Evolutionary conservation across 108 stramenopile genomes (phyloP).

Genomic region (Fragilariopsis cylindrus): DNA sequence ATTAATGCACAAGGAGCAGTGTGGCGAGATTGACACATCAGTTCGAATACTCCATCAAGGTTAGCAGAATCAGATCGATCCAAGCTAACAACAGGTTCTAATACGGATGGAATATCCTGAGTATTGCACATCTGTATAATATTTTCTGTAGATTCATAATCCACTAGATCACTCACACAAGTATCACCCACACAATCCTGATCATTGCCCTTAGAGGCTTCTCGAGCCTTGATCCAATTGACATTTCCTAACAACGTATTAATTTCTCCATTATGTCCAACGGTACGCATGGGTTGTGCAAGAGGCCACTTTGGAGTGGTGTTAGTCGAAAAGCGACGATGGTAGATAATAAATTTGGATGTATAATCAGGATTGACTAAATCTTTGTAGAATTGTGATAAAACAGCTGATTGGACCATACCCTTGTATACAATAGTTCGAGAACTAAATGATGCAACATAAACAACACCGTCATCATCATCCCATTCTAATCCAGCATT

Average conservation of each 20-base stretch:
- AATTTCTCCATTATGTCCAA: constrained; percentile 97
- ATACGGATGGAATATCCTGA: constrained; percentile 76
- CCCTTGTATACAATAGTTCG: constrained; percentile 95
- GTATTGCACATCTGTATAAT: constrained; percentile 86
- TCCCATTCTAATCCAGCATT: constrained; percentile 64
- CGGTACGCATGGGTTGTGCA: constrained; percentile 94
- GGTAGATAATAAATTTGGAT: constrained; percentile 90
- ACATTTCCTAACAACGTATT: constrained; percentile 95
- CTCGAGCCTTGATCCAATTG: constrained; percentile 96
- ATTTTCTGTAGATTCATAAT: constrained; percentile 74
- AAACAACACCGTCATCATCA: constrained; percentile 71
- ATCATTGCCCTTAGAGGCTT: constrained; percentile 62
- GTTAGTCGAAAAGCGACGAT: constrained; percentile 94
- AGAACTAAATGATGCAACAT: constrained; percentile 84
- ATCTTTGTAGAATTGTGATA: constrained; percentile 89
- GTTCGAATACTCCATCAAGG: constrained; percentile 94
- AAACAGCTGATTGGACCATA: constrained; percentile 85
- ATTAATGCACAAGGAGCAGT: constrained; percentile 90
- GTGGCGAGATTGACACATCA: constrained; percentile 90
- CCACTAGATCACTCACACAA: constrained; percentile 64
- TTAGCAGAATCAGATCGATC: constrained; percentile 92
- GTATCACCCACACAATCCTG: constrained; percentile 14
- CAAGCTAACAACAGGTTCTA: constrained; percentile 87
- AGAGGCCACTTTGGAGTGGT: constrained; percentile 94
- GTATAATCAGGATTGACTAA: constrained; percentile 80